phyloP scores from a whole-genome alignment of 2,329 filamentous ascomycete genomes.

The Tolypocladium ovalisporum region DNA sequence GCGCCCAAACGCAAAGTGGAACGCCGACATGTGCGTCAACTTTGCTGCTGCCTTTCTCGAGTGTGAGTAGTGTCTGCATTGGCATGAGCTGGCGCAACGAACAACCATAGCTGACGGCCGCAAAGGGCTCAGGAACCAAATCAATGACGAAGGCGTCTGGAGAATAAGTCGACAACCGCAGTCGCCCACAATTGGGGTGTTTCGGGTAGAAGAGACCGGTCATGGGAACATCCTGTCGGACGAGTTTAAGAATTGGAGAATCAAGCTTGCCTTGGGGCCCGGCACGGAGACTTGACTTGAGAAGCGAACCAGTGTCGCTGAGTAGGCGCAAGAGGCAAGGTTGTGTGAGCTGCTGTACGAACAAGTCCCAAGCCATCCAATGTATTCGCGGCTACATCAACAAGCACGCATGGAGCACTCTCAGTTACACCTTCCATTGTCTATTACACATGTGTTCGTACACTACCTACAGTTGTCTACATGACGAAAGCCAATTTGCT shows the following conservation, averaged over 20 bases:
- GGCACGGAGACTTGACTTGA: conserved; percentile 7
- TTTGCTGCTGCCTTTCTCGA: conserved; percentile 70
- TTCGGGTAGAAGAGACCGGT: conserved; percentile 60
- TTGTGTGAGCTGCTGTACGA: neutral
- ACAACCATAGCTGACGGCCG: neutral
- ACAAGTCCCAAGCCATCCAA: neutral
- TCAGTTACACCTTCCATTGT: neutral
- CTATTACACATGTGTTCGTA: conserved; percentile 6
- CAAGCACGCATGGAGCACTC: neutral
- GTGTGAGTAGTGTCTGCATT: conserved; percentile 40
- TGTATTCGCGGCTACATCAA: neutral
- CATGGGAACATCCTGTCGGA: conserved; percentile 67
- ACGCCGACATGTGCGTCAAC: conserved; percentile 89
- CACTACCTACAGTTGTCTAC: conserved; percentile 9
- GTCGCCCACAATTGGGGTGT: conserved; percentile 59
- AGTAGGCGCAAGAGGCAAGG: neutral
- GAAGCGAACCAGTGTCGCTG: neutral
- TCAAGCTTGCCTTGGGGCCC: conserved; percentile 35
- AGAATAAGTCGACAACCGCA: conserved; percentile 58
- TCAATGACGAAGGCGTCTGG: conserved; percentile 69
- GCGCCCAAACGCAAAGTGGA: conserved; percentile 61
- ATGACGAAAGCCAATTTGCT: neutral
- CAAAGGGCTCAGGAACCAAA: conserved; percentile 50
- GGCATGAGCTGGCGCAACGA: neutral
- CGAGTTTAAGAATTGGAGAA: conserved; percentile 67